Base-by-base conservation (phyloP, 2,329 filamentous ascomycete genomes). In the Beauveria rudraprayagi region DNA sequence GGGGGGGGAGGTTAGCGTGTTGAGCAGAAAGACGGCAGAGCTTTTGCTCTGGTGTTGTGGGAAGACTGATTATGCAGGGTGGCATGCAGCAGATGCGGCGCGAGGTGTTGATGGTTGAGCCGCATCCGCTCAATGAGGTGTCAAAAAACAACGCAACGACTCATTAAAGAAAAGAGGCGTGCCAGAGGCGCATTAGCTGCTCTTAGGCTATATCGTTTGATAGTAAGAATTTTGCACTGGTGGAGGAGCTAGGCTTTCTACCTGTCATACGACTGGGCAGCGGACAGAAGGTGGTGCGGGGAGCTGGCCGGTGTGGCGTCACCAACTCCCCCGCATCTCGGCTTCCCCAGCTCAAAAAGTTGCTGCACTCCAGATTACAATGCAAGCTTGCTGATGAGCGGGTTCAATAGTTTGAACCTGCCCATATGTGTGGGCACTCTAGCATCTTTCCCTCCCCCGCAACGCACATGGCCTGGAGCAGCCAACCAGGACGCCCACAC, bases 291-390 rank as follows among this genome's bases (percentile, higher is more conserved):
- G 55, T 47, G 30, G 46, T 50, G 55, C 44, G 55, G 54, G 54
- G 55, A 48, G 44, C 43, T 43, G 30, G 55, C 46, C 47, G 54
- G 30, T n/a, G 37, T 59, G 47, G 56, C 54, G 54, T 56, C 17
- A n/a, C 37, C 30, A 59, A 59, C 43, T 24, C 56, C 56, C 56
- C 56, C 22, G 30, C 48, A 59, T 59, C 56, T 59, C 56, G 47
- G 56, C 56, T 51, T 51, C 56, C 56, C 56, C 56, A 59, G 56
- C 56, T 9, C 16, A 19, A 34, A 9, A 34, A 16, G 11, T 16
- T 47, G 30, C 30, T 50, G 37, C 11, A 30, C 43, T 22, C 43
- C 41, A 47, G 10, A 24, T 19, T 47, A 22, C 46, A 43, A 34
- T 30, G 3, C 9, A 52, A 30, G 46, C 56, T 40, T 9, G 16